Percentiles rank a stretch among this genome's conserved stretches.
Evolutionary conservation across 306 rosid species (phyloP).

Genomic region (Comarum palustre): DNA sequence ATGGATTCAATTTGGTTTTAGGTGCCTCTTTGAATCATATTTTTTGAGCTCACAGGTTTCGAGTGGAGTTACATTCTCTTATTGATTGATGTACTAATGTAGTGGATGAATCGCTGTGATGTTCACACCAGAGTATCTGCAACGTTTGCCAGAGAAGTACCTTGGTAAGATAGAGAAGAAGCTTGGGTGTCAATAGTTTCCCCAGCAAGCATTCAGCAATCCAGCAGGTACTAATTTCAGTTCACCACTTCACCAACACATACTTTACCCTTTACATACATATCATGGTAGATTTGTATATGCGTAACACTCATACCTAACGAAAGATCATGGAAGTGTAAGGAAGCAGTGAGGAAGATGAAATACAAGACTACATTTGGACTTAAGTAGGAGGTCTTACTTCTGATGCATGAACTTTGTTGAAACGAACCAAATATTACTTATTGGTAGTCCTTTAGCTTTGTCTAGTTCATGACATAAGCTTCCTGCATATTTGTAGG

Average conservation of each 20-base stretch:
- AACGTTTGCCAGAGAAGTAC: constrained; percentile 54
- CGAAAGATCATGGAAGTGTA: neutral
- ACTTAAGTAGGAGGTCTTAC: neutral
- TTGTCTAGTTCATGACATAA: neutral
- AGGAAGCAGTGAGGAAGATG: neutral
- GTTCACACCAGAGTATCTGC: constrained; percentile 66
- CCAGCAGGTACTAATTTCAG: constrained; percentile 43
- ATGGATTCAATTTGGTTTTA: neutral
- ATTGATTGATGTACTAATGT: neutral
- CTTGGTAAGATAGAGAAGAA: constrained; percentile 55
- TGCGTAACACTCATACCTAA: neutral
- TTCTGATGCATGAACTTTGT: neutral
- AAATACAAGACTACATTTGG: neutral
- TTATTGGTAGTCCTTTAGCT: neutral
- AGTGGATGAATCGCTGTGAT: constrained; percentile 40
- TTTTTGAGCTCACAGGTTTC: neutral
- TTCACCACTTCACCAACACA: neutral
- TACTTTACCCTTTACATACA: neutral
- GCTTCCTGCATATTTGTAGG: neutral
- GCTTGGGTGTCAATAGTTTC: constrained; percentile 42
- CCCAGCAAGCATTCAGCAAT: constrained; percentile 59
- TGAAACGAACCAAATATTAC: neutral
- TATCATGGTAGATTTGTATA: neutral
- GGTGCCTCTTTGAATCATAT: neutral
- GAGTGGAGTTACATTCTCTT: neutral